phyloP scores from a whole-genome alignment of 176 grass and related monocot species.

The Aegilops longissima region DNA sequence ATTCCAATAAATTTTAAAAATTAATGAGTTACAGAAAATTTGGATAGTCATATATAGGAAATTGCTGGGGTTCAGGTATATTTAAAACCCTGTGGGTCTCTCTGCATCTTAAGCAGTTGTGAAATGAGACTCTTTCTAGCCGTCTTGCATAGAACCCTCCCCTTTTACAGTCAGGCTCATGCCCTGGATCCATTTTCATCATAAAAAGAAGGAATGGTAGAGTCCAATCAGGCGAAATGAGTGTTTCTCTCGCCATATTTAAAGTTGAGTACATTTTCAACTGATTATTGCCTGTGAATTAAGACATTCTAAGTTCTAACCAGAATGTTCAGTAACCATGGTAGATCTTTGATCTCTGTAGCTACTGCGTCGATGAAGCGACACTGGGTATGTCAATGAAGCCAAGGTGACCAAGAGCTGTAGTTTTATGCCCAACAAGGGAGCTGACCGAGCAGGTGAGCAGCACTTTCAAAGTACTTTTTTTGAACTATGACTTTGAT shows the following conservation, averaged over 20 bases:
- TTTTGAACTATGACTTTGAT: conserved; percentile 1
- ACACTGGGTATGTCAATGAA: conserved; percentile 77
- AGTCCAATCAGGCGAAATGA: background rate
- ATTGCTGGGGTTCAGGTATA: background rate
- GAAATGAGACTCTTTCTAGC: background rate
- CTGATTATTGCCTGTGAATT: background rate
- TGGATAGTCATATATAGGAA: background rate
- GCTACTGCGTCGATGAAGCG: conserved; percentile 78
- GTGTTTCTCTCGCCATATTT: background rate
- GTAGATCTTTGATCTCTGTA: conserved; percentile 24
- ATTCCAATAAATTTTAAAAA: background rate
- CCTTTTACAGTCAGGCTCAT: background rate
- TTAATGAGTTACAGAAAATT: background rate
- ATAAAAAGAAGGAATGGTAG: background rate
- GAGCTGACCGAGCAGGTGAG: conserved; percentile 93
- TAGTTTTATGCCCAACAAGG: conserved; percentile 91
- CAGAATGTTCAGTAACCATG: background rate
- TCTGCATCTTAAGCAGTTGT: background rate
- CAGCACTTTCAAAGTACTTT: background rate
- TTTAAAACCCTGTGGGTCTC: background rate
- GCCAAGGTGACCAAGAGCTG: conserved; percentile 76
- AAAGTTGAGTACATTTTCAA: background rate
- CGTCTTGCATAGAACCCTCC: background rate
- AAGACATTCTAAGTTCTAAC: background rate
- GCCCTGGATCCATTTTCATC: background rate